A percentile compares a stretch with the other conserved stretches of the same genome.
These are phyloP conservation scores for Umbelopsis isabellina DNA, from an alignment of 192 early-diverging fungal genomes.

Conservation along the genomic window DNA sequence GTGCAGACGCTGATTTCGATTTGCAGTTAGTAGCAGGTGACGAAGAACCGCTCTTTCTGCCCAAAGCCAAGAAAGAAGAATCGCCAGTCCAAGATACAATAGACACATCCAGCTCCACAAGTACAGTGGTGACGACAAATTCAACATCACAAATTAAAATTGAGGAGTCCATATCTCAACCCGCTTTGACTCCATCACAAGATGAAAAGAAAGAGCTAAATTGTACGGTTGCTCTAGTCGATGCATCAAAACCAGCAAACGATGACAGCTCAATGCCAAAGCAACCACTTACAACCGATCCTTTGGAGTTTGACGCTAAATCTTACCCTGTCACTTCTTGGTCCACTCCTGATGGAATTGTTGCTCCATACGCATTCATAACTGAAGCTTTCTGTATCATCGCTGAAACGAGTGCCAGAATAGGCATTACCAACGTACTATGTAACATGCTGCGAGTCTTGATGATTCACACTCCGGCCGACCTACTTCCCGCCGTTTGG, in stretches of 20 bases:
- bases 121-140: not conserved
- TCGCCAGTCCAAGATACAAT: not conserved
- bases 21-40: not conserved
- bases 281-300: conserved; percentile 20
- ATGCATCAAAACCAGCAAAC: not conserved
- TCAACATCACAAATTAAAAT: not conserved
- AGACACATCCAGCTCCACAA: not conserved
- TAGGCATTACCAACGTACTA: conserved; percentile 22
- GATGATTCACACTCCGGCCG: conserved; percentile 28
- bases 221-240: not conserved
- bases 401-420: conserved; percentile 24
- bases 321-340: conserved; percentile 1
- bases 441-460: conserved; percentile 38
- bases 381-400: conserved; percentile 22
- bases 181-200: too few species aligned
- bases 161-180: not conserved
- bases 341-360: conserved; percentile 7
- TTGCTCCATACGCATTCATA: conserved; percentile 27
- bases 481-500: conserved; percentile 37
- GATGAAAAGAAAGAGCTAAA: not conserved
- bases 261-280: not conserved
- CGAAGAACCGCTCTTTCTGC: conserved; percentile 1
- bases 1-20: not conserved
- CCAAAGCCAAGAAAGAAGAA: not conserved
- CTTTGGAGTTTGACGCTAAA: conserved; percentile 3